Conservation (phyloP, 2,329 filamentous ascomycete genomes). For the Trichoderma oligosporum region DNA sequence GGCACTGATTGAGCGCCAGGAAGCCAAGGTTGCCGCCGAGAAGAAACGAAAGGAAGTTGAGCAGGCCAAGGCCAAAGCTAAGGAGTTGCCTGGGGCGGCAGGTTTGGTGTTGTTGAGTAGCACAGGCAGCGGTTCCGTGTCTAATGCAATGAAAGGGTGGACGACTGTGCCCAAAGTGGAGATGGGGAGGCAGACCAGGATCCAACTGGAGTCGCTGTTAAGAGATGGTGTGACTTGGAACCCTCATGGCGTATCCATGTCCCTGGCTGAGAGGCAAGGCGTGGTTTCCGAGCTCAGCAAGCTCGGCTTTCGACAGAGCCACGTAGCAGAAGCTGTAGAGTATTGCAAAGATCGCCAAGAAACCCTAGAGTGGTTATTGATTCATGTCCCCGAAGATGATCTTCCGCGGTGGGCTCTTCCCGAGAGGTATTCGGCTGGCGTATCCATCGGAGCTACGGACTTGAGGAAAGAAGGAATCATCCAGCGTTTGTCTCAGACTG, state of each 20-base stretch:
- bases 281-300: constrained; percentile 70
- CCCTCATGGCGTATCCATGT: constrained; percentile 66
- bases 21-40: constrained; percentile 68
- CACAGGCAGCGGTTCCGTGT: constrained; percentile 34
- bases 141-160: constrained; percentile 69
- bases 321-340: constrained; percentile 80
- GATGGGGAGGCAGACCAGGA: constrained; percentile 77
- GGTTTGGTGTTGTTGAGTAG: constrained; percentile 52
- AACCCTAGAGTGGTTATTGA: constrained; percentile 89
- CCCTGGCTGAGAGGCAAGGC: constrained; percentile 50
- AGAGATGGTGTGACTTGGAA: constrained; percentile 84
- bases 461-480: constrained; percentile 76
- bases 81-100: constrained; percentile 57
- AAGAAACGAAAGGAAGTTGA: constrained; percentile 75
- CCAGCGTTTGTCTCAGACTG: constrained; percentile 74
- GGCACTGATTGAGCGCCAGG: constrained; percentile 72
- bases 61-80: constrained; percentile 64
- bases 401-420: constrained; percentile 89
- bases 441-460: constrained; percentile 79
- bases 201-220: constrained; percentile 75
- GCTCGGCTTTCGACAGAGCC: constrained; percentile 85
- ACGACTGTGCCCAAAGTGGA: constrained; percentile 83
- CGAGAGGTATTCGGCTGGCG: constrained; percentile 84
- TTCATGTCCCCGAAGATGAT: constrained; percentile 96
- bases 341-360: constrained; percentile 92